Conservation (phyloP, 306 rosid species). For the Potentilla sterilis region DNA sequence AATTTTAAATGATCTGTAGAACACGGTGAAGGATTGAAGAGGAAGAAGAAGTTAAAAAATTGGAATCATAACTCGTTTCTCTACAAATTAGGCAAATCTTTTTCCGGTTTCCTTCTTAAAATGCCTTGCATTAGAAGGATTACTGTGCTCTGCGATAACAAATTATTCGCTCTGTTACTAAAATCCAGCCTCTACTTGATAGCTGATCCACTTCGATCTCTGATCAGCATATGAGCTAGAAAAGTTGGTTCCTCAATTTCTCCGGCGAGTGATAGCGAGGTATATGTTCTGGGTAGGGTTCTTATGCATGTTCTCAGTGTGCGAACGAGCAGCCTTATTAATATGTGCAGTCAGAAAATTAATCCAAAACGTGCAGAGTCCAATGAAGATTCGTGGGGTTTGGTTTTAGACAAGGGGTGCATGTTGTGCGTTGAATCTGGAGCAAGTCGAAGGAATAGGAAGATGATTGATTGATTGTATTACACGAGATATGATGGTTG, state of each 20-base stretch:
- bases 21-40: too few species aligned
- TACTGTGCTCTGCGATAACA: too few species aligned
- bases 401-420: background rate
- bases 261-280: background rate
- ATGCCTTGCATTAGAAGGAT: too few species aligned
- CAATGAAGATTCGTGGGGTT: constrained; percentile 21
- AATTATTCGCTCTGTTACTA: too few species aligned
- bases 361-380: background rate
- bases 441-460: background rate
- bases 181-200: too few species aligned
- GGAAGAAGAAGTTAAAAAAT: too few species aligned
- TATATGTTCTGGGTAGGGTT: background rate
- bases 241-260: background rate
- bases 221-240: background rate
- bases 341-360: background rate
- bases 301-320: background rate
- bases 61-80: too few species aligned
- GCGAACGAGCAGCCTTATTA: constrained; percentile 11
- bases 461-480: constrained; percentile 12
- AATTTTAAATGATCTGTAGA: too few species aligned
- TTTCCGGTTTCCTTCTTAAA: too few species aligned
- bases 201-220: too few species aligned
- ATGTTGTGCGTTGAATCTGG: constrained; percentile 4
- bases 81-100: too few species aligned
- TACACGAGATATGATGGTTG: constrained; percentile 26